phyloP scores from a whole-genome alignment of 495 filamentous ascomycete species.

The Penicillium pulvis region DNA sequence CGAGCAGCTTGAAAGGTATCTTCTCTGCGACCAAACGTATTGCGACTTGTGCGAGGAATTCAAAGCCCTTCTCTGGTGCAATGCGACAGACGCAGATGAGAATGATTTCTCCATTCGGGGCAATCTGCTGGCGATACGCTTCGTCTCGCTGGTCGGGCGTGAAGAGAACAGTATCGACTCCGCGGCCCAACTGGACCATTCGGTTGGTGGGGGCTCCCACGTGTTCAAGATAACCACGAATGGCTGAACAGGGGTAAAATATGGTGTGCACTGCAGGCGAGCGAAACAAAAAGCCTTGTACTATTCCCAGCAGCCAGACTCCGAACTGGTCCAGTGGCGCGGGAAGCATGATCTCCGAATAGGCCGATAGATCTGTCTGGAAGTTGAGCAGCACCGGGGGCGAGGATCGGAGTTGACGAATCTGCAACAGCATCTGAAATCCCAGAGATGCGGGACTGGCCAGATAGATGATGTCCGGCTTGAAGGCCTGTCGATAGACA shows the following conservation, averaged over 20 bases:
- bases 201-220: conserved; percentile 50
- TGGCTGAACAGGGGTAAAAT: conserved; percentile 62
- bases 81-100: conserved; percentile 60
- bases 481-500: conserved; percentile 54
- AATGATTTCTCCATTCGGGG: conserved; percentile 60
- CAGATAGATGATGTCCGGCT: conserved; percentile 61
- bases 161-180: conserved; percentile 62
- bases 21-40: conserved; percentile 50
- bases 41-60: conserved; percentile 57
- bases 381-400: conserved; percentile 62
- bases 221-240: conserved; percentile 55
- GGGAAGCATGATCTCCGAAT: conserved; percentile 62
- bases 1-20: conserved; percentile 58
- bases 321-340: conserved; percentile 55
- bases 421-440: conserved; percentile 63
- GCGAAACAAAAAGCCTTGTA: conserved; percentile 62
- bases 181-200: conserved; percentile 56
- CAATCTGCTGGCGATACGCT: conserved; percentile 47
- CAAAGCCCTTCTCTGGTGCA: conserved; percentile 66
- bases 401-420: conserved; percentile 53
- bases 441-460: conserved; percentile 65
- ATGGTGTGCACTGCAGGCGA: conserved; percentile 57
- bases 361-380: conserved; percentile 65
- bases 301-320: conserved; percentile 53
- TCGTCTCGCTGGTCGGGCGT: conserved; percentile 50